A percentile compares a stretch with the other conserved stretches of the same genome.
These are phyloP conservation scores for Shiraia sp. DNA, from an alignment of 2,329 filamentous ascomycete genomes.

Conservation along the genomic window DNA sequence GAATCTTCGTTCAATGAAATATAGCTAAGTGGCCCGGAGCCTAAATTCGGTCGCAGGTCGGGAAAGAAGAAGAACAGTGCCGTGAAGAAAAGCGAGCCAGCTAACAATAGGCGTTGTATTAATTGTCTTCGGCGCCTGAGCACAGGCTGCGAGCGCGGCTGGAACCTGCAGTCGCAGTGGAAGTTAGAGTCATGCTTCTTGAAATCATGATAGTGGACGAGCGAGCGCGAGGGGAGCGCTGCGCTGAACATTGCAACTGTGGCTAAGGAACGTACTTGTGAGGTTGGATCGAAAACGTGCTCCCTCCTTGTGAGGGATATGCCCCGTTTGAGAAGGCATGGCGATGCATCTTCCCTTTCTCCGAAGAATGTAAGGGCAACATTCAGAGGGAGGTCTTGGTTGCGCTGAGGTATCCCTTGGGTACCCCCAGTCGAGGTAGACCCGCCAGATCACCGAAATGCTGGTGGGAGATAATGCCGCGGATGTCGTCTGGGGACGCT, in stretches of 20 bases:
- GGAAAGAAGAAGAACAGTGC: constrained; percentile 74
- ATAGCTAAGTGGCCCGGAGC: constrained; percentile 69
- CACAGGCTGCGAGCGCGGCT: constrained; percentile 77
- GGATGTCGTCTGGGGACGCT: constrained; percentile 7
- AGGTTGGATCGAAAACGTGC: constrained; percentile 83
- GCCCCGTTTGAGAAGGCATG: constrained; percentile 84
- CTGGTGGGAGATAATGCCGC: constrained; percentile 17
- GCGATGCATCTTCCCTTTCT: constrained; percentile 76
- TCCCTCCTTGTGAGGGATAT: constrained; percentile 69
- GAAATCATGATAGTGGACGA: constrained; percentile 20
- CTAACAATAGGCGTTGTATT: constrained; percentile 67
- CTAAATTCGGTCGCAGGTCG: constrained; percentile 66
- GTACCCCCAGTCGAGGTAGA: constrained; percentile 39
- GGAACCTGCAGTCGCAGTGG: constrained; percentile 65
- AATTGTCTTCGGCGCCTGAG: constrained; percentile 74
- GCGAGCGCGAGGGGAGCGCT: constrained; percentile 17
- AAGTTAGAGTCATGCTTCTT: constrained; percentile 36
- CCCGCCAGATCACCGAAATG: constrained; percentile 36
- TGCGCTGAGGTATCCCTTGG: constrained; percentile 41
- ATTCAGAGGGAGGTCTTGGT: constrained; percentile 49
- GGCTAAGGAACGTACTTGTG: constrained; percentile 68
- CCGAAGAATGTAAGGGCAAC: constrained; percentile 64
- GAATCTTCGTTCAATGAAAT: constrained; percentile 69
- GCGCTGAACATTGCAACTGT: constrained; percentile 26
- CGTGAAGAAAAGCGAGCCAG: constrained; percentile 60